Percentiles rank a stretch among this genome's conserved stretches.
phyloP scores from a whole-genome alignment of 495 filamentous ascomycete genomes.

The Wilcoxina mikolae region DNA sequence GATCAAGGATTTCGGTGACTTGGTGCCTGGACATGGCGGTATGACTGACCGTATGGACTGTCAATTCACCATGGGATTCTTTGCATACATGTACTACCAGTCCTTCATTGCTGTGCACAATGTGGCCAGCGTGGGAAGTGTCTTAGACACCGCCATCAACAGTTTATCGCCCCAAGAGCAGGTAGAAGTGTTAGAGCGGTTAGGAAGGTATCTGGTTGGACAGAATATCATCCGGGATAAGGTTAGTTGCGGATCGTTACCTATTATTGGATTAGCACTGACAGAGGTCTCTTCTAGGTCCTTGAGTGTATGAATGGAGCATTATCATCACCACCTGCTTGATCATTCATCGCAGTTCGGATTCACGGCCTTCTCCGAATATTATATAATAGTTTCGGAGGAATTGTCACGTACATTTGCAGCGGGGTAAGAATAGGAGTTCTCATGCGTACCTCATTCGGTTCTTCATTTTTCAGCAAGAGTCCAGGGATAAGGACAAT shows the following conservation, averaged over 20 bases:
- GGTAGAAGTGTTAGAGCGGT: slow-evolving; percentile 66
- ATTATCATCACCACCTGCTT: slow-evolving; percentile 1
- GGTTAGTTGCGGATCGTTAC: slow-evolving; percentile 30
- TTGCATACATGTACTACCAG: slow-evolving; percentile 95
- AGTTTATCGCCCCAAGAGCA: slow-evolving; percentile 73
- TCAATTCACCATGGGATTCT: slow-evolving; percentile 99
- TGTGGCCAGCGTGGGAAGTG: slow-evolving; percentile 54
- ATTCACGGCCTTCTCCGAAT: neutral
- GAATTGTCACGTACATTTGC: no score
- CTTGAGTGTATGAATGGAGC: slow-evolving; percentile 2
- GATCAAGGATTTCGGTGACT: slow-evolving; percentile 98
- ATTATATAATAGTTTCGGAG: no score
- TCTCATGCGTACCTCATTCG: no score
- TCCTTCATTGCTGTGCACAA: slow-evolving; percentile 86
- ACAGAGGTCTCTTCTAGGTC: neutral
- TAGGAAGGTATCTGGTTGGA: slow-evolving; percentile 74
- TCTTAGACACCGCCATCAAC: slow-evolving; percentile 78
- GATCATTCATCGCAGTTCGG: neutral
- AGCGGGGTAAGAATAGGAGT: no score
- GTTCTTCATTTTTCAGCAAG: no score
- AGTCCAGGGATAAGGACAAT: no score
- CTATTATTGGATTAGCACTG: no score
- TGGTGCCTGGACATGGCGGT: slow-evolving; percentile 92
- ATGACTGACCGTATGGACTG: slow-evolving; percentile 99
- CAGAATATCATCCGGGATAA: slow-evolving; percentile 55